phyloP scores from a whole-genome alignment of 257 asterid genomes.

The Fraxinus americana region DNA sequence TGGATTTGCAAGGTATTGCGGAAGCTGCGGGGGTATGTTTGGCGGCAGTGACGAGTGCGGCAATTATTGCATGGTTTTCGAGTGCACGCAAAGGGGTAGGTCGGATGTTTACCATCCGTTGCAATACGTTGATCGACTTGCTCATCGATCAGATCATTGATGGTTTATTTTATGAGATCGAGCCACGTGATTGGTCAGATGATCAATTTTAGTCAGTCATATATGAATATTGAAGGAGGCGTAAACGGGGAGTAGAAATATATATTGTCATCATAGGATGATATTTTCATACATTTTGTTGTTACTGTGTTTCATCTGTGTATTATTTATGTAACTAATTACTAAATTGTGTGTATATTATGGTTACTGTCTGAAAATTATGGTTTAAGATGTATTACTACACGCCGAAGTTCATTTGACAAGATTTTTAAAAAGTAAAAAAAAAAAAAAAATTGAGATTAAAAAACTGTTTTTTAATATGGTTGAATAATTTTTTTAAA shows the following conservation, averaged over 20 bases:
- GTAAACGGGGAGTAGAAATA: neutral
- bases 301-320: neutral
- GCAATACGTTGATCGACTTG: constrained; percentile 76
- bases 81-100: constrained; percentile 76
- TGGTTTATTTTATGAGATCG: constrained; percentile 70
- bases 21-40: constrained; percentile 66
- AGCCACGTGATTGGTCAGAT: constrained; percentile 50
- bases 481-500: too few relatives aligned
- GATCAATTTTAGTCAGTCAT: constrained; percentile 13
- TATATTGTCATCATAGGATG: neutral
- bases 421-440: too few relatives aligned
- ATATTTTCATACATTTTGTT: neutral
- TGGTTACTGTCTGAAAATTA: neutral
- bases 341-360: neutral
- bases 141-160: constrained; percentile 75
- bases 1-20: constrained; percentile 67
- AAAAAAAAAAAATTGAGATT: too few relatives aligned
- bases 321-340: neutral
- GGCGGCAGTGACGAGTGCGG: constrained; percentile 73
- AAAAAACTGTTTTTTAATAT: too few relatives aligned
- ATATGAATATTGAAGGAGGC: neutral
- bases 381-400: too few relatives aligned
- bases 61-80: constrained; percentile 74
- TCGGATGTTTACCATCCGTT: constrained; percentile 55
- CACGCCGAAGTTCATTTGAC: too few relatives aligned